These are phyloP conservation scores for Malus hybrid DNA, from an alignment of 331 rosid species.

Conservation along the genomic window DNA sequence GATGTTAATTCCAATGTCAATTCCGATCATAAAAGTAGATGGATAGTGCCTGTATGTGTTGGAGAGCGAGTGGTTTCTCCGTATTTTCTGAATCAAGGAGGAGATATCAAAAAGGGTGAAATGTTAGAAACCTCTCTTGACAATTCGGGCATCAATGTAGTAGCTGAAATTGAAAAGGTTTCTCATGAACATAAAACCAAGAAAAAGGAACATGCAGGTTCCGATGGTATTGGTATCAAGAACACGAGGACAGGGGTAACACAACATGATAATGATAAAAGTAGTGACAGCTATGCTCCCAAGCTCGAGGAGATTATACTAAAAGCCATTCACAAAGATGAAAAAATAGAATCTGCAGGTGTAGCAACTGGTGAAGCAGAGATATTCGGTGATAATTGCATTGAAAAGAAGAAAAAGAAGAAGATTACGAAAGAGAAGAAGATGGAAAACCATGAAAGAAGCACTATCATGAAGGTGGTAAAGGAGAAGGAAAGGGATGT, in stretches of 20 bases:
- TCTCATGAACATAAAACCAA: background rate
- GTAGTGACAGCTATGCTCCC: background rate
- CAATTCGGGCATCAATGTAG: background rate
- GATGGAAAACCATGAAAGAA: background rate
- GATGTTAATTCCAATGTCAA: background rate
- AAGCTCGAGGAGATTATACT: background rate
- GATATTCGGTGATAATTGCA: background rate
- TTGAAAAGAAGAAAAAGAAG: background rate
- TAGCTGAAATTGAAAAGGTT: background rate
- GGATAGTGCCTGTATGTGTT: background rate
- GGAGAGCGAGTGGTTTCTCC: constrained; percentile 1
- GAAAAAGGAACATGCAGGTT: background rate
- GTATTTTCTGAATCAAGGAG: background rate
- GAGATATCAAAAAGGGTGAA: background rate
- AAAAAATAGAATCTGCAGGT: background rate
- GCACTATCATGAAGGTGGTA: background rate
- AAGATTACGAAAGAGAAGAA: background rate
- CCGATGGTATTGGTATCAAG: background rate
- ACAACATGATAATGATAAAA: background rate
- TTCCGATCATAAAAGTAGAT: background rate
- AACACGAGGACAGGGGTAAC: background rate
- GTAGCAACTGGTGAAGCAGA: background rate
- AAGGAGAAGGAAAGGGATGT: background rate
- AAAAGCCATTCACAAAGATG: background rate
- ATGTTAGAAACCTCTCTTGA: background rate